A percentile compares a stretch with the other conserved stretches of the same genome.
These are phyloP conservation scores for Sisymbrium irio DNA, from an alignment of 345 rosid species.

Conservation along the genomic window DNA sequence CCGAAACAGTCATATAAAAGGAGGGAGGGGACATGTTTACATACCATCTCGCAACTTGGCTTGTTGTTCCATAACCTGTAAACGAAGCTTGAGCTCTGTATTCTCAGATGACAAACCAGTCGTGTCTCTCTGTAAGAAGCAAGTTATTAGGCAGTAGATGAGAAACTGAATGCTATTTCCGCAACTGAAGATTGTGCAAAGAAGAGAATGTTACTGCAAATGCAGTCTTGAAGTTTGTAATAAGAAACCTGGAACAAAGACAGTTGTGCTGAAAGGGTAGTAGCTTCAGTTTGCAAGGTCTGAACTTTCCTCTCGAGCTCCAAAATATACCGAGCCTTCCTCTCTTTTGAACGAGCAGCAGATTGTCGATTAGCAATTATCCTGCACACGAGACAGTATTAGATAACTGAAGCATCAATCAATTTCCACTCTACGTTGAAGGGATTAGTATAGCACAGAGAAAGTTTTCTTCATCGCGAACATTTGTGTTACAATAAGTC, in stretches of 20 bases:
- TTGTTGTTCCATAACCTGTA: slow-evolving; percentile 91
- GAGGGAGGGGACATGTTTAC: neutral
- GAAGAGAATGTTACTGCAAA: slow-evolving; percentile 4
- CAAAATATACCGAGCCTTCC: slow-evolving; percentile 72
- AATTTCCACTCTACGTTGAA: neutral
- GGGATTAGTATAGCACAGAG: neutral
- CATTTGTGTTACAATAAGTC: neutral
- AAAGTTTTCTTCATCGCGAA: neutral
- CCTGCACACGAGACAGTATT: slow-evolving; percentile 35
- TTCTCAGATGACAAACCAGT: slow-evolving; percentile 75
- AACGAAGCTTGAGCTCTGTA: slow-evolving; percentile 86
- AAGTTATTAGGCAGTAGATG: slow-evolving; percentile 16
- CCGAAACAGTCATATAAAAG: neutral
- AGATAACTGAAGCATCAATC: neutral
- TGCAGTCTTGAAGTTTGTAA: neutral
- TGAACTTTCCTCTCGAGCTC: slow-evolving; percentile 89
- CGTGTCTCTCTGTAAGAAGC: slow-evolving; percentile 70
- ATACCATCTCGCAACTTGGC: slow-evolving; percentile 86
- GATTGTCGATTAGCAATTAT: slow-evolving; percentile 90
- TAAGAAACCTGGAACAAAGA: slow-evolving; percentile 72
- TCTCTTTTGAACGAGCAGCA: slow-evolving; percentile 91
- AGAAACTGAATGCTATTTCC: slow-evolving; percentile 2
- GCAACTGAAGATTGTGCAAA: neutral
- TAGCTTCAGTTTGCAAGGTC: slow-evolving; percentile 87
- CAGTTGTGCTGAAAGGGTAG: slow-evolving; percentile 84